phyloP scores from a whole-genome alignment of 2,329 filamentous ascomycete species.

The Ophiostoma quercus region DNA sequence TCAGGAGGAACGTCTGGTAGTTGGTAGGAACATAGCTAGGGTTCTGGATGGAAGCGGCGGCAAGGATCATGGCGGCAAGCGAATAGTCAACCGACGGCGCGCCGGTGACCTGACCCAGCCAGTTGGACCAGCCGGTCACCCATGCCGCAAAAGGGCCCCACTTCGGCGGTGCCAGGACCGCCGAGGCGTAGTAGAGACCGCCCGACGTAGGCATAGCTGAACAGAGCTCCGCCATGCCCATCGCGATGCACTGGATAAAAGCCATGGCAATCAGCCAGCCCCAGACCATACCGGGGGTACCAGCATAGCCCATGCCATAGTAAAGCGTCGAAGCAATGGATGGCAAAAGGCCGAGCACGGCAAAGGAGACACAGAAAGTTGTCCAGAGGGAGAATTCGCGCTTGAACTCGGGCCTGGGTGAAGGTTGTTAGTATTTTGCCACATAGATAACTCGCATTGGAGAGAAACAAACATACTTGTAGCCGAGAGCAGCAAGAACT shows the following conservation, averaged over 20 bases:
- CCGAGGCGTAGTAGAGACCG: constrained; percentile 68
- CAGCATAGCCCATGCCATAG: constrained; percentile 56
- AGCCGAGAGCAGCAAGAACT: constrained; percentile 55
- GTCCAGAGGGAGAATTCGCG: constrained; percentile 70
- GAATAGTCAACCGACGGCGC: constrained; percentile 64
- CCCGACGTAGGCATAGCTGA: constrained; percentile 69
- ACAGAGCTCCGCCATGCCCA: constrained; percentile 66
- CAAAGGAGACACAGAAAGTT: constrained; percentile 69
- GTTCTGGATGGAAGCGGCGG: constrained; percentile 62
- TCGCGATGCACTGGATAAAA: constrained; percentile 65
- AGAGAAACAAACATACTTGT: constrained; percentile 31
- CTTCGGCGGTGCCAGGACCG: constrained; percentile 61
- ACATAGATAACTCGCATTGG: neutral
- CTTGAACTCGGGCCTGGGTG: constrained; percentile 43
- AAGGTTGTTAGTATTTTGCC: neutral
- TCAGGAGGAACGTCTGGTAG: constrained; percentile 65
- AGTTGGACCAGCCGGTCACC: constrained; percentile 67
- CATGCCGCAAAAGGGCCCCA: constrained; percentile 63
- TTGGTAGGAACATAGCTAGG: constrained; percentile 58
- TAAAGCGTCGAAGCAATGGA: constrained; percentile 67
- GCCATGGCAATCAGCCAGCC: constrained; percentile 69
- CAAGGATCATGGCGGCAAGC: constrained; percentile 64
- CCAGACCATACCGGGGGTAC: constrained; percentile 64
- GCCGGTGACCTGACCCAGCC: constrained; percentile 61
- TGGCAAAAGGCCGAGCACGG: constrained; percentile 64